Evolutionary conservation across 352 stramenopile genomes (phyloP), one percentile per base, ranked within the genome.

Genomic region (Globisporangium echinulatum): DNA sequence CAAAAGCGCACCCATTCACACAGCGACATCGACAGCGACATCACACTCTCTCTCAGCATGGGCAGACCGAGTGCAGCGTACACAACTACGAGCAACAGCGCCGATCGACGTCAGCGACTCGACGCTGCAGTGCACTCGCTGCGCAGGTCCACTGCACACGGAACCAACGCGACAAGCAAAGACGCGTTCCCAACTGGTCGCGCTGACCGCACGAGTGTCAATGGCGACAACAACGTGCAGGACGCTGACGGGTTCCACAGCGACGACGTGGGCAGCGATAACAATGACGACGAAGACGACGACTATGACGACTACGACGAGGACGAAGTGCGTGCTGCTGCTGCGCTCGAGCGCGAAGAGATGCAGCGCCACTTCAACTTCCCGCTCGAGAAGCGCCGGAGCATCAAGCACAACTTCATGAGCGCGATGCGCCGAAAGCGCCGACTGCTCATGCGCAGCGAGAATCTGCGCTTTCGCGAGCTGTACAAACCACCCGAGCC

Each of bases 401-500:
- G 61, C 7, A 53, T 82, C 9, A 63, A 67, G 14, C 61, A 64
- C 53, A 64, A 77, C 11, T 74, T 85, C 39, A 57, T 82, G 46
- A 68, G 67, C 38, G 64, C 75, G 3, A 77, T 91, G 71, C 69
- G 69, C 39, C 71, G 75, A 52, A 89, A 89, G 59, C 74, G 78
- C 39, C 80, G 75, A 5, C 68, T 90, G 70, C 63, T 90, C 54
- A 67, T 72, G 58, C 75, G 71, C 63, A 87, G 82, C 52, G 74
- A 90, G 62, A 90, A 90, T 60, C 58, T 92, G 55, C 83, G 79
- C 59, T 90, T 91, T 59, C 80, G 79, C 5, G 79, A 90, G 54
- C 62, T 92, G 7, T 90, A 90, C 70, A 75, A 74, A 48, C 62
- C 80, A 3, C 83, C 83, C 0, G 83, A 92, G 64, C 78, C 77